A percentile compares a stretch with the other conserved stretches of the same genome.
Conservation (phyloP, 2,329 filamentous ascomycete genomes). For the Neocatenulostroma microsporum region DNA sequence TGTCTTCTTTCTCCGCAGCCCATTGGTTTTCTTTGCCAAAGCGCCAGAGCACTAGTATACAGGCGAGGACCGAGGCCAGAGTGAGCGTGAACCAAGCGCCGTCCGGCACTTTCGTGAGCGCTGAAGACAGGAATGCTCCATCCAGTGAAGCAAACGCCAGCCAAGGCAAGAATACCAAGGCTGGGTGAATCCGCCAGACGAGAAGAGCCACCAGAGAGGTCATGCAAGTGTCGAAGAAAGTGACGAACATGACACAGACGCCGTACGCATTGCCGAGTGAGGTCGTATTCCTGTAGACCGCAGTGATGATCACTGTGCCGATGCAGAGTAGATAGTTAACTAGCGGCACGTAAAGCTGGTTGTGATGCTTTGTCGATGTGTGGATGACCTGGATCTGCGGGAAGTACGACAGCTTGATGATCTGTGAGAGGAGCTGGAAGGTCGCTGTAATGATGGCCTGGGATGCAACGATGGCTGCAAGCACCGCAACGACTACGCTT, state of each 20-base stretch:
- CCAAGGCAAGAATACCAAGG: conserved; percentile 55
- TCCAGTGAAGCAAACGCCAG: conserved; percentile 60
- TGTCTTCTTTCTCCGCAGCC: conserved; percentile 58
- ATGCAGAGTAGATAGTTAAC: conserved; percentile 72
- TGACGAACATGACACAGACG: conserved; percentile 72
- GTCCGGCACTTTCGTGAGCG: conserved; percentile 63
- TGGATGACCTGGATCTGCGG: conserved; percentile 68
- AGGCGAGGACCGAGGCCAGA: conserved; percentile 54
- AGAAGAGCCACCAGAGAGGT: conserved; percentile 63
- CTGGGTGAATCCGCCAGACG: conserved; percentile 58
- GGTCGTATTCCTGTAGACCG: conserved; percentile 56
- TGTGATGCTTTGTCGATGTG: conserved; percentile 61
- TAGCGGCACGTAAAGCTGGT: conserved; percentile 68
- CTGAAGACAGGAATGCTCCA: conserved; percentile 60
- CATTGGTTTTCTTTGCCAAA: conserved; percentile 74
- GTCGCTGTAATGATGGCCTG: conserved; percentile 60
- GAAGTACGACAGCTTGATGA: conserved; percentile 67
- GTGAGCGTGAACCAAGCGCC: conserved; percentile 73
- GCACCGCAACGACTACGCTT: conserved; percentile 58
- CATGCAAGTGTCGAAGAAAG: conserved; percentile 70
- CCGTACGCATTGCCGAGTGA: conserved; percentile 33
- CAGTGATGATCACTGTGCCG: conserved; percentile 58
- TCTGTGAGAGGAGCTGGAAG: conserved; percentile 58
- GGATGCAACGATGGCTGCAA: conserved; percentile 62
- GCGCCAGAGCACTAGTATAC: conserved; percentile 65